Conservation (phyloP, 2,329 filamentous ascomycete genomes). For the Tolypocladium tundrense region DNA sequence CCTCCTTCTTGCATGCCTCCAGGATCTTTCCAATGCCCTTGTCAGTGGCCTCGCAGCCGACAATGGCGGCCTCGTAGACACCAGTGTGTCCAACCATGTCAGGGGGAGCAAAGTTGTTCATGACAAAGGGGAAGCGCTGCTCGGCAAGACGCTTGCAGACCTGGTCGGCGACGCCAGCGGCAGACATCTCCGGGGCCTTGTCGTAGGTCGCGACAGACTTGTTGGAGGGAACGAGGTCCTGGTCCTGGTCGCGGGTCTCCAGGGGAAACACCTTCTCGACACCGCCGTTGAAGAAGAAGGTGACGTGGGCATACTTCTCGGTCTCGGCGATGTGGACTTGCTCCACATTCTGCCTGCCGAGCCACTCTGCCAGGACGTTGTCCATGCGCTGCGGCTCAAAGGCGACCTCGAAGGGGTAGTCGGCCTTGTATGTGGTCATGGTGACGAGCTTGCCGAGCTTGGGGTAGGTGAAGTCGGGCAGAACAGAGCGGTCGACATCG, state of each 20-base stretch:
- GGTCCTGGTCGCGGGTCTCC: constrained; percentile 76
- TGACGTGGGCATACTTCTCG: constrained; percentile 98
- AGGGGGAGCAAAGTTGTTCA: constrained; percentile 99
- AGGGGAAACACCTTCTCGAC: constrained; percentile 93
- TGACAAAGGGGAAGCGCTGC: constrained; percentile 87
- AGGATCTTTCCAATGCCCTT: constrained; percentile 88
- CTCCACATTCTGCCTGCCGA: constrained; percentile 77
- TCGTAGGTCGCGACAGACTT: constrained; percentile 90
- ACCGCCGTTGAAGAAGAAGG: constrained; percentile 99
- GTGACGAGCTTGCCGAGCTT: constrained; percentile 78
- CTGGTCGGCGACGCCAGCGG: constrained; percentile 79
- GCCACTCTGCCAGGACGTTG: constrained; percentile 96
- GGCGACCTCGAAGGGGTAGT: constrained; percentile 85
- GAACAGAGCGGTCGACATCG: constrained; percentile 81
- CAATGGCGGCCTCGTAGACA: constrained; percentile 86
- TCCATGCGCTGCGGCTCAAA: constrained; percentile 94
- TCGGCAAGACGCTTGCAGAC: constrained; percentile 78
- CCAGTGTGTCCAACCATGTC: constrained; percentile 99
- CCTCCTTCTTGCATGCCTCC: constrained; percentile 86
- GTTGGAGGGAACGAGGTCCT: constrained; percentile 76
- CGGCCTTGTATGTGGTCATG: constrained; percentile 97
- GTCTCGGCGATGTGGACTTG: constrained; percentile 98
- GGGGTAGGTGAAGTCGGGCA: constrained; percentile 86
- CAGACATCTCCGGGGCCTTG: constrained; percentile 90
- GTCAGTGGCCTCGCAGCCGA: constrained; percentile 79